Percentiles rank a stretch among this genome's conserved stretches.
These are phyloP conservation scores for Aspergillus caelatus DNA, from an alignment of 2,329 filamentous ascomycete genomes.

Conservation along the genomic window DNA sequence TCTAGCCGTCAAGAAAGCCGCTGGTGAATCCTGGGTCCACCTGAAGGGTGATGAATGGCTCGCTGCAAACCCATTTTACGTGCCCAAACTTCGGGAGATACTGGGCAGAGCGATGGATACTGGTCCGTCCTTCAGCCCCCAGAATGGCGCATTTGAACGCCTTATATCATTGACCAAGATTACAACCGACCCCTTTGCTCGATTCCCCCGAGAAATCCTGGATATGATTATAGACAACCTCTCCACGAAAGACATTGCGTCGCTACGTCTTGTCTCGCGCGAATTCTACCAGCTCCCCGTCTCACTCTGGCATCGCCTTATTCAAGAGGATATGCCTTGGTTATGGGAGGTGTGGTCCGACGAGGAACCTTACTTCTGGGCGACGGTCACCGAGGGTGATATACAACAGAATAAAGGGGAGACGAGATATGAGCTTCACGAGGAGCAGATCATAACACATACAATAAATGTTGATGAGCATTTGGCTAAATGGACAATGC, in stretches of 20 bases:
- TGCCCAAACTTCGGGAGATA: background rate
- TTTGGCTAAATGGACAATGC: no score
- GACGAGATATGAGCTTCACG: no score
- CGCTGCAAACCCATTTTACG: constrained; percentile 7
- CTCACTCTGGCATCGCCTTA: background rate
- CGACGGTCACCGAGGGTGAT: no score
- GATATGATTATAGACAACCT: background rate
- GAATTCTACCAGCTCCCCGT: no score
- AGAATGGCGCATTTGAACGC: background rate
- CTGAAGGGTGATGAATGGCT: background rate
- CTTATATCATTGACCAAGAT: background rate
- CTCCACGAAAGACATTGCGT: background rate
- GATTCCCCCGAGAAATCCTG: background rate
- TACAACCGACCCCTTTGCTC: background rate
- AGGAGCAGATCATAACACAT: no score
- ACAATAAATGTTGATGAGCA: no score
- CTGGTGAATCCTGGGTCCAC: background rate
- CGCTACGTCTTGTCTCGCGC: background rate
- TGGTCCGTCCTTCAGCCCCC: background rate
- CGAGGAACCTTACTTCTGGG: no score
- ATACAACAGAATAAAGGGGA: no score
- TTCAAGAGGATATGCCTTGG: background rate
- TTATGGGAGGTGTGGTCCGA: no score
- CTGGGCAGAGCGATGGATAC: background rate
- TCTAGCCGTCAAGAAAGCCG: background rate